Evolutionary conservation across 768 basidiomycete species (phyloP).

Genomic region (Grammothele lineata): DNA sequence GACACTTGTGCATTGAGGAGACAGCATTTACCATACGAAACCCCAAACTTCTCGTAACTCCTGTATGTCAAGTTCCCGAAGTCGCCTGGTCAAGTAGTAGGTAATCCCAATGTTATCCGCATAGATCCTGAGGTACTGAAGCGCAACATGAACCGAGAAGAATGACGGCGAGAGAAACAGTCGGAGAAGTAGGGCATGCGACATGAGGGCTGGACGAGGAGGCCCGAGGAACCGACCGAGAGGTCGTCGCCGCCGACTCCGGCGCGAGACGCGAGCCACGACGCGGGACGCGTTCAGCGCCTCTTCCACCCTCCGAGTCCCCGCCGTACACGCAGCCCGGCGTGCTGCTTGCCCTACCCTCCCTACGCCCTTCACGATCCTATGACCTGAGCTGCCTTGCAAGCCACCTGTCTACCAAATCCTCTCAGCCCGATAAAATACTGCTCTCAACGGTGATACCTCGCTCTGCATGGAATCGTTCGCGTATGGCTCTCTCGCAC

Average conservation of each 20-base stretch:
- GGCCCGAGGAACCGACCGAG: background rate
- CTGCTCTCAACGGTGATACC: background rate
- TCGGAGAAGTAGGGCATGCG: constrained; percentile 84
- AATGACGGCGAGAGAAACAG: constrained; percentile 90
- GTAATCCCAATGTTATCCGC: constrained; percentile 89
- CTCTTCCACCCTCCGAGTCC: background rate
- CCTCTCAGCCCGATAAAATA: background rate
- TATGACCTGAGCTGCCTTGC: constrained; percentile 1
- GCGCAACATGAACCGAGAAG: constrained; percentile 91
- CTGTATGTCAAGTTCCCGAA: constrained; percentile 59
- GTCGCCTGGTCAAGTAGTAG: constrained; percentile 79
- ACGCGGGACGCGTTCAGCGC: background rate
- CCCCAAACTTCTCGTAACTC: constrained; percentile 87
- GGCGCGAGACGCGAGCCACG: background rate
- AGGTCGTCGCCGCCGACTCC: background rate
- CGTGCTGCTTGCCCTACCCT: background rate
- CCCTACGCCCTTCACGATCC: background rate
- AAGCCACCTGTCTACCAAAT: background rate
- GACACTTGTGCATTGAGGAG: constrained; percentile 1
- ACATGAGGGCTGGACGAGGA: constrained; percentile 28
- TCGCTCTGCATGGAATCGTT: constrained; percentile 53
- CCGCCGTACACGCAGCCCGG: background rate
- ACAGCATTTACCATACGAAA: constrained; percentile 76
- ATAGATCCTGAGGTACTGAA: constrained; percentile 80
- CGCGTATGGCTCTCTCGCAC: constrained; percentile 80